Percentiles rank a stretch among this genome's conserved stretches.
These are phyloP conservation scores for Sclerotinia glacialis DNA, from an alignment of 2,329 filamentous ascomycete genomes.

Conservation along the genomic window DNA sequence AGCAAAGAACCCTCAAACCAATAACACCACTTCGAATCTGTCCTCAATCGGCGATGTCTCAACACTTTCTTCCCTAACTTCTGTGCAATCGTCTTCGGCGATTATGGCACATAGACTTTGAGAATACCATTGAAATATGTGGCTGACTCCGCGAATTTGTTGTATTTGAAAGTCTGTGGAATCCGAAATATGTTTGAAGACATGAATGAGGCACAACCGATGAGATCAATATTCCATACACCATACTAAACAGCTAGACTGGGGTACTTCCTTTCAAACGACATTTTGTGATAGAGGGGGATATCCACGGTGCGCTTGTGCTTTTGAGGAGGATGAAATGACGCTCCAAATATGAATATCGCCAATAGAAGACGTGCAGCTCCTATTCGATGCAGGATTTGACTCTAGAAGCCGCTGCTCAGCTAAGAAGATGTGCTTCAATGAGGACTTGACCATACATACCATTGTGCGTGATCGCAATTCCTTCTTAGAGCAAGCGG, in stretches of 20 bases:
- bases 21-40: conserved; percentile 1
- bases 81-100: background rate
- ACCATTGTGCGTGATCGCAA: background rate
- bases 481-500: background rate
- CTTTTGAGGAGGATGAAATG: background rate
- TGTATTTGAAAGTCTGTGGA: background rate
- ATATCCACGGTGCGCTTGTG: background rate
- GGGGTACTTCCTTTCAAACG: background rate
- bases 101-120: background rate
- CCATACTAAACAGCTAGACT: background rate
- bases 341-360: background rate
- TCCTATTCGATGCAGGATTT: background rate
- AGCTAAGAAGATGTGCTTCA: no score
- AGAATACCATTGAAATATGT: conserved; percentile 15
- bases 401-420: background rate
- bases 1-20: conserved; percentile 13
- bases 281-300: background rate
- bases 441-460: no score
- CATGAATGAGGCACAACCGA: conserved; percentile 7
- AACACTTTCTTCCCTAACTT: background rate
- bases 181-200: conserved; percentile 13
- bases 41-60: background rate
- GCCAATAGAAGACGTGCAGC: background rate
- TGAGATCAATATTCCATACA: background rate
- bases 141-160: background rate